A percentile compares a stretch with the other conserved stretches of the same genome.
Evolutionary conservation across 495 filamentous ascomycete species (phyloP).

Genomic region (Penicillium coffeae): DNA sequence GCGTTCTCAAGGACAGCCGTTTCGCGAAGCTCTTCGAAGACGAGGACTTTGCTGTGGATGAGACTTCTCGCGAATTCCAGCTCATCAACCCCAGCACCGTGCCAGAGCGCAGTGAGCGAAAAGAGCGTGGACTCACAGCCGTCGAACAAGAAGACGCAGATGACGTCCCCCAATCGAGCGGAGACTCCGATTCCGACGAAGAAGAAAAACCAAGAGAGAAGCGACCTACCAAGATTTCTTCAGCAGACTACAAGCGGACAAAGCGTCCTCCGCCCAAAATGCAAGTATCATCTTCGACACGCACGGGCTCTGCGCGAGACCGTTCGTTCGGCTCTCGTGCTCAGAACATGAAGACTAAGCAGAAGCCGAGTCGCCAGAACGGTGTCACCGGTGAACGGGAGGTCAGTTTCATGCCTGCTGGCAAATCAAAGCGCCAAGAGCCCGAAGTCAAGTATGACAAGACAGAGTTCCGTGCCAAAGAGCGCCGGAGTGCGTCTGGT

Average conservation of each 20-base stretch:
- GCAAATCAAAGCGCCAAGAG: slow-evolving; percentile 46
- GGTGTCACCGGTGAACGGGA: slow-evolving; percentile 78
- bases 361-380: slow-evolving; percentile 41
- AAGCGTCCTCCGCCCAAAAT: slow-evolving; percentile 55
- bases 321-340: slow-evolving; percentile 69
- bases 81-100: slow-evolving; percentile 78
- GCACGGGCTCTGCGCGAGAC: slow-evolving; percentile 42
- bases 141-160: slow-evolving; percentile 63
- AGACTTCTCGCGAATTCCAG: slow-evolving; percentile 81
- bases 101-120: slow-evolving; percentile 25
- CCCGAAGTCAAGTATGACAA: slow-evolving; percentile 28
- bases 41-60: slow-evolving; percentile 87
- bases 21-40: slow-evolving; percentile 90
- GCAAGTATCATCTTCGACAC: slow-evolving; percentile 52
- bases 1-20: slow-evolving; percentile 74
- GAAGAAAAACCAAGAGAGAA: slow-evolving; percentile 24
- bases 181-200: slow-evolving; percentile 43
- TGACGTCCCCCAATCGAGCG: slow-evolving; percentile 41
- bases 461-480: slow-evolving; percentile 34
- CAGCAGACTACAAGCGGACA: slow-evolving; percentile 39
- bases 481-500: slow-evolving; percentile 49
- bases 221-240: slow-evolving; percentile 59
- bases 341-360: slow-evolving; percentile 46
- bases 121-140: slow-evolving; percentile 59
- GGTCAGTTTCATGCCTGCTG: slow-evolving; percentile 74